A percentile compares a stretch with the other conserved stretches of the same genome.
Evolutionary conservation across 2,329 filamentous ascomycete species (phyloP).

Genomic region (Colletotrichum sansevieriae): DNA sequence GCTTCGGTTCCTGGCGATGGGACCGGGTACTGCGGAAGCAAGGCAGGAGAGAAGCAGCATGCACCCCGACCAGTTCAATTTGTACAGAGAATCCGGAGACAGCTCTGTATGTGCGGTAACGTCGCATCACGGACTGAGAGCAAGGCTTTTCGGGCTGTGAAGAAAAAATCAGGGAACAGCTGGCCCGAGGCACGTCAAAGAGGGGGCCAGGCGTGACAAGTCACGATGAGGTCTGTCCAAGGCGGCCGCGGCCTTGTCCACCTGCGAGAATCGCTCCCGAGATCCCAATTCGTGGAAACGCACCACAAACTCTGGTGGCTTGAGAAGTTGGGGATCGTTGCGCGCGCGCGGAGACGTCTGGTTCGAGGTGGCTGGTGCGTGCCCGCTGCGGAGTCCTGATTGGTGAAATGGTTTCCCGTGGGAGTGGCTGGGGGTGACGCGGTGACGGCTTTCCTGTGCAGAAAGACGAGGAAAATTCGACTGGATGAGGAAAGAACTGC

Average conservation of each 20-base stretch:
- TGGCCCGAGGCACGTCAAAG: neutral
- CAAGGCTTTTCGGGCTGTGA: neutral
- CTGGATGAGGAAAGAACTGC: neutral
- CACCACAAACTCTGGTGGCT: slow-evolving; percentile 7
- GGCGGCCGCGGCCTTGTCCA: neutral
- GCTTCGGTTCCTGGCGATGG: slow-evolving; percentile 5
- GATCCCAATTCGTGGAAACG: slow-evolving; percentile 19
- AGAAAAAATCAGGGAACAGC: slow-evolving; percentile 23
- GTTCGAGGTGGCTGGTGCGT: slow-evolving; percentile 22
- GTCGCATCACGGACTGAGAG: slow-evolving; percentile 22
- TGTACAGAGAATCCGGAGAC: too few species aligned
- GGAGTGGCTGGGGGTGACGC: slow-evolving; percentile 24
- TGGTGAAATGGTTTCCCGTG: too few species aligned
- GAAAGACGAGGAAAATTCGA: slow-evolving; percentile 6
- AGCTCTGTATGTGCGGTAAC: neutral
- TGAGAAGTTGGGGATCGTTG: slow-evolving; percentile 1
- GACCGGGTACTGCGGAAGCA: neutral
- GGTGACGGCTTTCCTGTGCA: too few species aligned
- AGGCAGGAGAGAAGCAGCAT: neutral
- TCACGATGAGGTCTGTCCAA: slow-evolving; percentile 6
- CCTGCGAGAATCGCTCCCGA: too few species aligned
- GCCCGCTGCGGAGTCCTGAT: neutral
- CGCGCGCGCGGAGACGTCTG: slow-evolving; percentile 9
- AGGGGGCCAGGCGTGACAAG: slow-evolving; percentile 2
- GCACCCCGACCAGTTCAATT: neutral